These are phyloP conservation scores for Suillus bovinus DNA, from an alignment of 768 basidiomycete species.

Conservation along the genomic window DNA sequence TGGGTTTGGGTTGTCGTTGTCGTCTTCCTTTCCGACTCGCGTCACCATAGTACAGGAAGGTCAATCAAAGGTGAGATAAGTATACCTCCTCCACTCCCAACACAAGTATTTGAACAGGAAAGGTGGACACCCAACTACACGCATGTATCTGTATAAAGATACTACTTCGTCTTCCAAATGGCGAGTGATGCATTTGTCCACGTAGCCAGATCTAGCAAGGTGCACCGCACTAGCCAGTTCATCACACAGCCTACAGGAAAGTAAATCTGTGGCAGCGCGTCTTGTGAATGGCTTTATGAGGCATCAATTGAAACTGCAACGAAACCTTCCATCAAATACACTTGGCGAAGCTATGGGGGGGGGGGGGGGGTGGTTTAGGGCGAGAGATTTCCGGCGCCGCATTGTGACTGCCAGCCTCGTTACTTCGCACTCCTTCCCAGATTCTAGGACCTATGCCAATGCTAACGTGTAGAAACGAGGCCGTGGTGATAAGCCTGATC, in stretches of 20 bases:
- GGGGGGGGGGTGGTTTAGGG: background rate
- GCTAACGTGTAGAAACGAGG: conserved; percentile 4
- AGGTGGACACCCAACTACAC: background rate
- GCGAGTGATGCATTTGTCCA: background rate
- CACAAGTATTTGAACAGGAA: background rate
- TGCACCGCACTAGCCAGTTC: background rate
- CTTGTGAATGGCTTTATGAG: background rate
- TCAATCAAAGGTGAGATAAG: background rate
- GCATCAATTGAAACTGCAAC: background rate
- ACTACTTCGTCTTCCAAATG: background rate
- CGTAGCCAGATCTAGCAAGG: background rate
- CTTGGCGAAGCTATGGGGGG: background rate
- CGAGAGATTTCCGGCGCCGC: background rate
- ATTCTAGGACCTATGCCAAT: background rate
- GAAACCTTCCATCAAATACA: background rate
- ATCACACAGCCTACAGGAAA: background rate
- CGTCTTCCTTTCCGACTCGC: background rate
- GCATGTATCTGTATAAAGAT: background rate
- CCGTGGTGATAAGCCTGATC: conserved; percentile 2
- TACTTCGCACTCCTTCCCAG: background rate
- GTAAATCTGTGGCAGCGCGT: background rate
- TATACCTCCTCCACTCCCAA: background rate
- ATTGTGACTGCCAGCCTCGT: background rate
- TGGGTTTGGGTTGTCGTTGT: background rate
- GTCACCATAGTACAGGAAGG: background rate